These are phyloP conservation scores for Phylloboletellus chloephorus DNA, from an alignment of 1,284 basidiomycete genomes.

Conservation along the genomic window DNA sequence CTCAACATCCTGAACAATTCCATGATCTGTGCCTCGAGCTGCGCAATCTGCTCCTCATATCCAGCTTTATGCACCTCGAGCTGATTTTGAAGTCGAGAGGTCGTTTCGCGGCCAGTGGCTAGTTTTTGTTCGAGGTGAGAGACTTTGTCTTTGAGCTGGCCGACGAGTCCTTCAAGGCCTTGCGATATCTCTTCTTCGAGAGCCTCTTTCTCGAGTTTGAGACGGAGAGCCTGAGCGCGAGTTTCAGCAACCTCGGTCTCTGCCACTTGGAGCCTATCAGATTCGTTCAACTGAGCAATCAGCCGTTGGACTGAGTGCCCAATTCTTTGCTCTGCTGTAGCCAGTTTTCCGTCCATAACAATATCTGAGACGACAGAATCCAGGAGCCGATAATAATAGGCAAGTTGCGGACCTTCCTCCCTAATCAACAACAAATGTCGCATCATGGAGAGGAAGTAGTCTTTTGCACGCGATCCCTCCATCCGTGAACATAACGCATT, in stretches of 20 bases:
- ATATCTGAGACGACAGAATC: conserved; percentile 92
- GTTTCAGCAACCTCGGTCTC: conserved; percentile 74
- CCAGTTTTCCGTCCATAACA: conserved; percentile 88
- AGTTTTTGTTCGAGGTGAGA: conserved; percentile 78
- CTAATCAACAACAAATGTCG: conserved; percentile 90
- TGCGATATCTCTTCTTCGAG: conserved; percentile 79
- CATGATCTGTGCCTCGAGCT: conserved; percentile 89
- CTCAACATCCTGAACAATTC: conserved; percentile 92
- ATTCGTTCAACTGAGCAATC: conserved; percentile 87
- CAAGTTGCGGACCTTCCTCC: conserved; percentile 79
- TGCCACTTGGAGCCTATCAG: conserved; percentile 77
- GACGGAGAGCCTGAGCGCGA: conserved; percentile 56
- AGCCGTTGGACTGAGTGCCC: conserved; percentile 88
- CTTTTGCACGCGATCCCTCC: conserved; percentile 72
- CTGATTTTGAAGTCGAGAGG: conserved; percentile 69
- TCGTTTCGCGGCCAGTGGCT: conserved; percentile 71
- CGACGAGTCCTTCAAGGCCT: conserved; percentile 81
- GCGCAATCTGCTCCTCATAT: conserved; percentile 84
- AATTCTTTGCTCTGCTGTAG: conserved; percentile 79
- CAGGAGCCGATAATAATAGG: conserved; percentile 89
- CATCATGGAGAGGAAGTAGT: conserved; percentile 88
- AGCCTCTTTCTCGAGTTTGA: conserved; percentile 68
- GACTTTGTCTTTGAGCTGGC: conserved; percentile 73
- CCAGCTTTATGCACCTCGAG: conserved; percentile 75
- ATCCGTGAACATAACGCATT: conserved; percentile 73